These are phyloP conservation scores for Asclepias syriaca DNA, from an alignment of 257 asterid species.

Conservation along the genomic window DNA sequence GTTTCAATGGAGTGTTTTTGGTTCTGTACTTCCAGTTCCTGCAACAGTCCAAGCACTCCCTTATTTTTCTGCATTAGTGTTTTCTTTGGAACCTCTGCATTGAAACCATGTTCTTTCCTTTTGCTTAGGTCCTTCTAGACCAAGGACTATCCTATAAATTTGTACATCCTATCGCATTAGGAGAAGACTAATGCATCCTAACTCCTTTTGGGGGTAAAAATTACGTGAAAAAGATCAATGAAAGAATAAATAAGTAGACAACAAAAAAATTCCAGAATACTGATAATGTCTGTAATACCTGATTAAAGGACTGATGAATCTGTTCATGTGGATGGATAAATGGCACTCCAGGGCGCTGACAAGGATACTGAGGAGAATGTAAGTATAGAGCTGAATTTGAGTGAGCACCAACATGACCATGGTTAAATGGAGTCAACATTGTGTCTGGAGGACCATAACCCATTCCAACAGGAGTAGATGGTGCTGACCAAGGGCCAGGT, in stretches of 20 bases:
- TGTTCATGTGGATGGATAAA: slow-evolving; percentile 80
- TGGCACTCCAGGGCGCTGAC: slow-evolving; percentile 77
- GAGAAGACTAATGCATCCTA: not conserved
- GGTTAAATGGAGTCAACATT: slow-evolving; percentile 65
- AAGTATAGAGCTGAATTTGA: slow-evolving; percentile 57
- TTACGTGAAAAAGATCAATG: not conserved
- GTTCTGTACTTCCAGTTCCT: too few relatives aligned
- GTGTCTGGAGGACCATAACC: slow-evolving; percentile 77
- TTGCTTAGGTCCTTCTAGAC: too few relatives aligned
- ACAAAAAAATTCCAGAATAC: not conserved
- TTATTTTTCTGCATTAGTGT: too few relatives aligned
- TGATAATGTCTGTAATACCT: slow-evolving; percentile 40
- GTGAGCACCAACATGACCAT: slow-evolving; percentile 60
- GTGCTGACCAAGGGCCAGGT: slow-evolving; percentile 65
- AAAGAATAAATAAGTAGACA: not conserved
- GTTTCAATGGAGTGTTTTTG: too few relatives aligned
- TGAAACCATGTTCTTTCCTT: too few relatives aligned
- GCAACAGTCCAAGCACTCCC: too few relatives aligned
- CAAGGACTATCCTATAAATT: not conserved
- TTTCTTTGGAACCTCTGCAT: too few relatives aligned
- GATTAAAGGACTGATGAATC: slow-evolving; percentile 73
- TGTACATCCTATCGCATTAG: too few relatives aligned
- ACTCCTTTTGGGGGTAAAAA: not conserved
- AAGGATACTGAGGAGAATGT: slow-evolving; percentile 74
- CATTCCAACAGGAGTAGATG: slow-evolving; percentile 63